These are phyloP conservation scores for Phytophthora pinifolia DNA, from an alignment of 352 stramenopile genomes.

Conservation along the genomic window DNA sequence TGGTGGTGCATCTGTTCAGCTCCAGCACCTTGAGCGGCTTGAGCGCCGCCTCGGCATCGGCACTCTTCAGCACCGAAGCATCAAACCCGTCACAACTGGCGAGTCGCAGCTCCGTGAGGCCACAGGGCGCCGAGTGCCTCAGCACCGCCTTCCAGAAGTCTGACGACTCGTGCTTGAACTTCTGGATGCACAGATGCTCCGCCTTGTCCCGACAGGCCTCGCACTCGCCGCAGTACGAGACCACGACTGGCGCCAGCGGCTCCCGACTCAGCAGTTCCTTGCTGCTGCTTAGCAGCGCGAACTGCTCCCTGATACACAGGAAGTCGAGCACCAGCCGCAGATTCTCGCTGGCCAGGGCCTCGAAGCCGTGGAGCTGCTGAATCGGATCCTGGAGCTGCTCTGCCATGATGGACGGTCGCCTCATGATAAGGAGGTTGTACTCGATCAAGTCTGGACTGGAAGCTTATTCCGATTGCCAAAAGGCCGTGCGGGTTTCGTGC, in stretches of 20 bases:
- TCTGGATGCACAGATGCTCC: conserved; percentile 55
- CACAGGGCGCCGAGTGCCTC: conserved; percentile 26
- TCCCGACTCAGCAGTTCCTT: conserved; percentile 40
- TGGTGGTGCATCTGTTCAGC: conserved; percentile 50
- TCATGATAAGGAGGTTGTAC: conserved; percentile 5
- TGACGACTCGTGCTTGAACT: conserved; percentile 30
- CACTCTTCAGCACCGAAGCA: conserved; percentile 31
- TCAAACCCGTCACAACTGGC: conserved; percentile 56
- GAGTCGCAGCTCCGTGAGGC: conserved; percentile 54
- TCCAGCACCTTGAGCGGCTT: conserved; percentile 52
- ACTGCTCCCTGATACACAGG: conserved; percentile 53
- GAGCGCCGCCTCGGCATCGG: conserved; percentile 32
- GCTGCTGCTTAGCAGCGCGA: conserved; percentile 52
- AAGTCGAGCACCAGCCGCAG: conserved; percentile 64
- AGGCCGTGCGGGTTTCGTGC: conserved; percentile 81
- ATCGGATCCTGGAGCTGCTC: not conserved
- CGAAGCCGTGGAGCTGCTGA: conserved; percentile 15
- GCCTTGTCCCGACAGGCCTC: conserved; percentile 45
- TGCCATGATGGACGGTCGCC: conserved; percentile 14
- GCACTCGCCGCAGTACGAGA: conserved; percentile 68
- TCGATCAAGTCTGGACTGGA: not conserved
- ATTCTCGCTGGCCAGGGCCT: conserved; percentile 37
- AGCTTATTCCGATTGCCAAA: conserved; percentile 63
- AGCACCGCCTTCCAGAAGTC: conserved; percentile 69
- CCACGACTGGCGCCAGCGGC: conserved; percentile 38